Evolutionary conservation across 257 asterid genomes (phyloP), one percentile per base, ranked within the genome.

Genomic region (Primulina tabacum): DNA sequence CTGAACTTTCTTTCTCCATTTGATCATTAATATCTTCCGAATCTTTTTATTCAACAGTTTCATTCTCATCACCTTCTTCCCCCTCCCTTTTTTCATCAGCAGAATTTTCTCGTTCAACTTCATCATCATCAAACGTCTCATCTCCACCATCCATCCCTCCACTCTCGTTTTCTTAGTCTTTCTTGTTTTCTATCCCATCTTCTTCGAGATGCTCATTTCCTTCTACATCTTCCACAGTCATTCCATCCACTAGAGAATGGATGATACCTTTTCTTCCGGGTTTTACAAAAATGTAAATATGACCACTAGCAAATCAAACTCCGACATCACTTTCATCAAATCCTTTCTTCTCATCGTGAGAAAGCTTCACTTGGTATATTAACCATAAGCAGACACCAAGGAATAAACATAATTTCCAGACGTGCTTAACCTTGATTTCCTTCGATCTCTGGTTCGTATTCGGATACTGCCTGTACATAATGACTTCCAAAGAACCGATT

Each of bases 321-420:
- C 80, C 82, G 9, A 73, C 73, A 28, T 90, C 93, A 55, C 72
- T 73, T 76, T 90, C 94, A 35, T 85, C 90, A 60, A 87, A 87
- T 73, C 88, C 91, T 64, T 82, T 87, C 81, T 83, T 88, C 82
- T 86, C 86, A 72, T 87, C 88, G 71, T 84, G 95, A 68, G 97
- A 91, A 80, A 72, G 97, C 69, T 90, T 90, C 77, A 91, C 84
- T 86, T 89, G 97, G 94, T 87, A 94, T 76, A 94, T 64, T 81
- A 94, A 76, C 99, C 99, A 94, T 79, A 88, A 86, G 84, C 95
- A 91, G 70, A 91, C 84, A 69, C 90, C 96, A 57, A 91, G 81
- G 78, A 94, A 82, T 83, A 91, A 80, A 80, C 95, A 88, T 63
- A 86, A 67, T 72, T 91, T 96, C 73, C 91, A 72, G 37, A 80